Base-by-base conservation (phyloP, 176 grass and related monocot genomes). In the Eragrostis nindensis region DNA sequence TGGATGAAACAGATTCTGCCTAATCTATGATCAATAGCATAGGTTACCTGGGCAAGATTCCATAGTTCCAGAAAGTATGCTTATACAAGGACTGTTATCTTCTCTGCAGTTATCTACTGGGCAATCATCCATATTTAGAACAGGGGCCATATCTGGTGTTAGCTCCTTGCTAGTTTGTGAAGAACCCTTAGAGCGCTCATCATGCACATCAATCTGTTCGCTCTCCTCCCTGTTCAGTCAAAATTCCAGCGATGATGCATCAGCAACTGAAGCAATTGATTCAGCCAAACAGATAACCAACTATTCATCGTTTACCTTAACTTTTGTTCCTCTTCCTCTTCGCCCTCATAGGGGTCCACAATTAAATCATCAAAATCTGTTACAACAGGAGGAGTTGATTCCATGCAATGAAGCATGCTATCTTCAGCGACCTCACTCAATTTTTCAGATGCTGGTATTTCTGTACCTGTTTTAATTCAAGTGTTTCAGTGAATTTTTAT, bases 351-450 rank as follows among this genome's bases (percentile, higher is more conserved):
- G 39, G 92, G 84, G 71, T 95, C 92, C 56, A 93, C 85, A 60
- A 95, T 91, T 81, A 99, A 91, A 85, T 88, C 93, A 18, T 89
- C 94, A 49, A 99, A 22, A 78, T 78, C 75, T 66, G 60, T 78
- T 39, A 78, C 44, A 78, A 48, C 17, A 77, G 59, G 74, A 62
- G 90, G 85, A 32, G 29, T 62, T 71, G 79, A 88, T 62, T 88
- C 76, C 61, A 69, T 47, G 62, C 56, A 68, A 26, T 53, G 54
- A 59, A 62, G 18, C 59, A 38, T 62, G 55, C 41, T 36, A 40
- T 6, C 38, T 60, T 44, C 48, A 27, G 71, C 68, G 67, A 61
- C 60, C 7, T 70, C 76, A n/a, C 71, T 56, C n/a, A 74, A 61
- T 36, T 68, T 86, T 63, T 54, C 68, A 80, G 66, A 76, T 52